Conservation (phyloP, 768 basidiomycete species). For the Naganishia vaughanmartiniae region DNA sequence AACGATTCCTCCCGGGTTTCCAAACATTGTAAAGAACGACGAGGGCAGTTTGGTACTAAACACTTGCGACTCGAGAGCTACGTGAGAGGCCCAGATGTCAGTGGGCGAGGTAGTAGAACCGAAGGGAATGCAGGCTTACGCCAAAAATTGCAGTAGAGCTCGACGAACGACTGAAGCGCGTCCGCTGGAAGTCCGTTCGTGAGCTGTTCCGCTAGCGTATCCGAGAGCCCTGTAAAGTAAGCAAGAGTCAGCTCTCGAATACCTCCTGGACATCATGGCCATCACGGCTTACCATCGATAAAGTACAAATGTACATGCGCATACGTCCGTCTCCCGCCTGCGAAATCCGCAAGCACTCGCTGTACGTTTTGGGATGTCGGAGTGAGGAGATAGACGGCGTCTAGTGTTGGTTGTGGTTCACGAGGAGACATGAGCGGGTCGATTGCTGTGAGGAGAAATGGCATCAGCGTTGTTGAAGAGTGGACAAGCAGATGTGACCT, state of each 20-base stretch:
- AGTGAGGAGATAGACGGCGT: conserved; percentile 91
- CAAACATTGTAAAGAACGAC: conserved; percentile 83
- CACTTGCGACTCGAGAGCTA: conserved; percentile 79
- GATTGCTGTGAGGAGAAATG: conserved; percentile 65
- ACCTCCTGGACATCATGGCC: background rate
- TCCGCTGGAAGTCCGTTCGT: conserved; percentile 73
- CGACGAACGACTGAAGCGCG: conserved; percentile 71
- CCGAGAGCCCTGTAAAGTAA: conserved; percentile 64
- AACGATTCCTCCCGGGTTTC: conserved; percentile 71
- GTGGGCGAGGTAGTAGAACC: background rate
- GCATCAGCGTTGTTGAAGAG: too few relatives aligned
- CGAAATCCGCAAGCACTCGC: conserved; percentile 82
- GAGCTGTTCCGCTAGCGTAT: conserved; percentile 71
- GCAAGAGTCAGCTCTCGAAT: conserved; percentile 6
- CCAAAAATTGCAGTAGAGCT: conserved; percentile 90
- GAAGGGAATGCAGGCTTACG: conserved; percentile 57
- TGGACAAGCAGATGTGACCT: too few relatives aligned
- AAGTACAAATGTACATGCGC: conserved; percentile 87
- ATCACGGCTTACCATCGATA: conserved; percentile 67
- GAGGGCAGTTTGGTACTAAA: conserved; percentile 77
- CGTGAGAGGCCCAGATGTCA: background rate
- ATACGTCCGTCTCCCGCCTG: conserved; percentile 65
- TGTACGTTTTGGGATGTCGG: conserved; percentile 92
- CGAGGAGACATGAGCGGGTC: conserved; percentile 82
- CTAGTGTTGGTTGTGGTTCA: conserved; percentile 76